Conservation (phyloP, 306 rosid genomes). For the Pyrus pyrifolia region DNA sequence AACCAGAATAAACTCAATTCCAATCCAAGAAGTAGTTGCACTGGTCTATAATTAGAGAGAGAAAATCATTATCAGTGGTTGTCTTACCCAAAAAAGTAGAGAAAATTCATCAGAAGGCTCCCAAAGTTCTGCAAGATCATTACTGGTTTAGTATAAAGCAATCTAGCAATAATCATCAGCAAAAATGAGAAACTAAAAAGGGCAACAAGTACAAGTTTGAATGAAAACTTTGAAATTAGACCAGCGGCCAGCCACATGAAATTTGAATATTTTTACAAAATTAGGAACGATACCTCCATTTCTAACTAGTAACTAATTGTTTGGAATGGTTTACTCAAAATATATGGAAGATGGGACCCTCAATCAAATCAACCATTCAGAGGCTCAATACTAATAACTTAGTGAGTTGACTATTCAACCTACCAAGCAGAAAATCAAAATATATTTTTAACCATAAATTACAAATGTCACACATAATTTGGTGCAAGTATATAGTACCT, state of each 20-base stretch:
- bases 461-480: background rate
- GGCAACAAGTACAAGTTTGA: background rate
- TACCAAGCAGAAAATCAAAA: too few species aligned
- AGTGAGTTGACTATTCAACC: background rate
- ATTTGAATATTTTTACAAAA: background rate
- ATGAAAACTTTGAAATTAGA: background rate
- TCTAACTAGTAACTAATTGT: background rate
- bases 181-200: slow-evolving; percentile 10
- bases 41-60: background rate
- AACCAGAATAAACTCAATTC: slow-evolving; percentile 3
- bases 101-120: slow-evolving; percentile 86
- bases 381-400: background rate
- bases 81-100: slow-evolving; percentile 88
- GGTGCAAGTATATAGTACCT: background rate
- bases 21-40: slow-evolving; percentile 14
- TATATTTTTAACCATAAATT: background rate
- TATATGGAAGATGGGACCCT: background rate
- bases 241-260: background rate
- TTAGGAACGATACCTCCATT: background rate
- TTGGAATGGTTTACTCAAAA: background rate
- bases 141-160: slow-evolving; percentile 4
- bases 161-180: slow-evolving; percentile 8
- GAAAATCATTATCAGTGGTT: slow-evolving; percentile 11
- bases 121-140: slow-evolving; percentile 72
- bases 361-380: background rate